A percentile compares a stretch with the other conserved stretches of the same genome.
phyloP scores from a whole-genome alignment of 2,329 filamentous ascomycete species.

The Claviceps spartinae region DNA sequence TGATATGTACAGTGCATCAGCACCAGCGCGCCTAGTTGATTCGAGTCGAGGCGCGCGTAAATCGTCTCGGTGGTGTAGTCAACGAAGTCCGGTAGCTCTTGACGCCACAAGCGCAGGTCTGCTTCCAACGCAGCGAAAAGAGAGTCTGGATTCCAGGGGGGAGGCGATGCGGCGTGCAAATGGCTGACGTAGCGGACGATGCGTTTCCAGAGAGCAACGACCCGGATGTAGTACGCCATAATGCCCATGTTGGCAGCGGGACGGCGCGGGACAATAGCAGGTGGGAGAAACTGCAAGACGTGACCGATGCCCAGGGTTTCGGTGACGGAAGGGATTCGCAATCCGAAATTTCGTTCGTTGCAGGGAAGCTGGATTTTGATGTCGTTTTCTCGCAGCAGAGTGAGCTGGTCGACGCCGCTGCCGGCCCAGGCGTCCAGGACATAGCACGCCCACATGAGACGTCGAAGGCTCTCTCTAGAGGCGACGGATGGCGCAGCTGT shows the following conservation, averaged over 20 bases:
- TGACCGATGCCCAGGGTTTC: constrained; percentile 27
- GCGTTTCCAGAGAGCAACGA: constrained; percentile 27
- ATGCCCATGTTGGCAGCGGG: constrained; percentile 30
- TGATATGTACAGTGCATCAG: constrained; percentile 33
- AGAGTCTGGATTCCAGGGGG: constrained; percentile 30
- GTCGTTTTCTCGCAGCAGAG: constrained; percentile 24
- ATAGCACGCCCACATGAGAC: constrained; percentile 30
- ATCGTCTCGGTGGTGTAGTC: constrained; percentile 30
- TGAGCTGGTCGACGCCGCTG: constrained; percentile 25
- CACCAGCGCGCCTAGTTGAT: constrained; percentile 30
- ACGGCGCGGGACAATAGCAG: constrained; percentile 24
- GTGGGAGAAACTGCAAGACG: constrained; percentile 25
- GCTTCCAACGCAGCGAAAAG: constrained; percentile 27
- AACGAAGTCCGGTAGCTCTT: constrained; percentile 28
- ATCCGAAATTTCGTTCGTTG: constrained; percentile 28
- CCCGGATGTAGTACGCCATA: constrained; percentile 29
- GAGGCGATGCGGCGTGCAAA: constrained; percentile 21
- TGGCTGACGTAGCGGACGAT: constrained; percentile 30
- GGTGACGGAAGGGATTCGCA: constrained; percentile 26
- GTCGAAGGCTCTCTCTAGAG: constrained; percentile 23
- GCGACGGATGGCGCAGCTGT: constrained; percentile 20
- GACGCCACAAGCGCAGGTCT: constrained; percentile 27
- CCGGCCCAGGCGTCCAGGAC: constrained; percentile 27
- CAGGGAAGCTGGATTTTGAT: constrained; percentile 28
- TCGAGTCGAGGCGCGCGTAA: constrained; percentile 31